Evolutionary conservation across 495 filamentous ascomycete species (phyloP), one percentile per base, ranked within the genome.

Genomic region (Neurospora sp.): DNA sequence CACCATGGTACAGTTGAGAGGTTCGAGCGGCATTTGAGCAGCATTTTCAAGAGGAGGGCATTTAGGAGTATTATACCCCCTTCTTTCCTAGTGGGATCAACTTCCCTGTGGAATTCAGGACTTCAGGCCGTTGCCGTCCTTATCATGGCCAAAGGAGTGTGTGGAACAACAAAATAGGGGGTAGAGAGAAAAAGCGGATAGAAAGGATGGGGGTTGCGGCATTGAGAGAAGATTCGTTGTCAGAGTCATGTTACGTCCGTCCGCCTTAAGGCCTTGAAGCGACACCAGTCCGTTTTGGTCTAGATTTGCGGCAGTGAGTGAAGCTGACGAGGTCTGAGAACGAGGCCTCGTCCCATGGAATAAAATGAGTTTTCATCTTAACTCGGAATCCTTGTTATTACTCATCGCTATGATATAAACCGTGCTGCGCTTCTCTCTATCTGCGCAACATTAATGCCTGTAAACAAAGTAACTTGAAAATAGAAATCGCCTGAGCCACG

Each of bases 1-100:
- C 12, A 20, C 11, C 48, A 59, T 59, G 20, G 20, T 27, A 59
- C 48, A 59, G 48, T 59, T 27, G 41, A 69, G 72, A 68, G 41
- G 12, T 40, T 40, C 37, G 11, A 22, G n/a, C 20, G 31, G 41
- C 38, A 5, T 42, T n/a, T 7, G 35, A 71, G 31, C 40, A 12
- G 20, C 37, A 14, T 70, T 37, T 22, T 70, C 35, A 38, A 71
- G 42, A 68, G 69, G 53, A 72, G 68, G 59, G 72, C 61, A 69
- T 69, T 74, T 77, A 73, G 73, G 72, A 53, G 71, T 72, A 71
- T 35, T 66, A 78, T 76, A 75, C 69, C 75, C 74, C 74, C 37
- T 71, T 70, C 71, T 70, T 35, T 70, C 38, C 48, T 14, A 42
- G 27, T 71, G 75, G 70, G 73, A 72, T 66, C 27, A 3, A 35